Conservation (phyloP, 2,329 filamentous ascomycete species). For the Laburnicola sp. region DNA sequence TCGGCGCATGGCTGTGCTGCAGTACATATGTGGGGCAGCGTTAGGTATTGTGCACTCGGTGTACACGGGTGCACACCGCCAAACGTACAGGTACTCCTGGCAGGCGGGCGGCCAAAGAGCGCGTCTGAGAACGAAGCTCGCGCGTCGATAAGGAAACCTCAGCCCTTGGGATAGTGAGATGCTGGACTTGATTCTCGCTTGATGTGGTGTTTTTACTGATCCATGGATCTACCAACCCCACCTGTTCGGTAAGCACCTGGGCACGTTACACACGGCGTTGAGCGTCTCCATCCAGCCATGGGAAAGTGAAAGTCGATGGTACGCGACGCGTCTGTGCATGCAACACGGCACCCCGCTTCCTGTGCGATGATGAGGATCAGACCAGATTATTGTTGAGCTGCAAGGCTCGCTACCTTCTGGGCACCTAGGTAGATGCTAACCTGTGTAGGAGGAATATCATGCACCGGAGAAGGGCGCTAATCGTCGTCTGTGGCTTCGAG, state of each 20-base stretch:
- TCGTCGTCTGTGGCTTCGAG: not conserved
- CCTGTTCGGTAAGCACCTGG: no score
- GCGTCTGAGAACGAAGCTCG: no score
- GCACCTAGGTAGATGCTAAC: constrained; percentile 2
- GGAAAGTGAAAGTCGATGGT: constrained; percentile 3
- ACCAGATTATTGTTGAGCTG: not conserved
- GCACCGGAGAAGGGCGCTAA: constrained; percentile 2
- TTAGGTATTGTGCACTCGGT: not conserved
- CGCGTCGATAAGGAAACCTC: no score
- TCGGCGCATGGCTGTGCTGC: not conserved
- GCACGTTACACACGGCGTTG: not conserved
- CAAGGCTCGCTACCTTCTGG: not conserved
- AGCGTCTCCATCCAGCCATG: not conserved
- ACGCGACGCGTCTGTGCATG: not conserved
- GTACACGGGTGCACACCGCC: constrained; percentile 2
- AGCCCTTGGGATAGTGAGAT: no score
- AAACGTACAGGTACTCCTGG: not conserved
- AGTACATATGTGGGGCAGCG: not conserved
- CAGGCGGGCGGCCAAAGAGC: no score
- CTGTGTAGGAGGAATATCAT: not conserved
- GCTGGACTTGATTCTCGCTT: no score
- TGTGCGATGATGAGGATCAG: not conserved
- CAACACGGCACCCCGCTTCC: not conserved
- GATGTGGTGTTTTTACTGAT: no score
- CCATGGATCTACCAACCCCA: no score